Evolutionary conservation across 2,329 filamentous ascomycete genomes (phyloP).

Genomic region (Cadophora malorum): DNA sequence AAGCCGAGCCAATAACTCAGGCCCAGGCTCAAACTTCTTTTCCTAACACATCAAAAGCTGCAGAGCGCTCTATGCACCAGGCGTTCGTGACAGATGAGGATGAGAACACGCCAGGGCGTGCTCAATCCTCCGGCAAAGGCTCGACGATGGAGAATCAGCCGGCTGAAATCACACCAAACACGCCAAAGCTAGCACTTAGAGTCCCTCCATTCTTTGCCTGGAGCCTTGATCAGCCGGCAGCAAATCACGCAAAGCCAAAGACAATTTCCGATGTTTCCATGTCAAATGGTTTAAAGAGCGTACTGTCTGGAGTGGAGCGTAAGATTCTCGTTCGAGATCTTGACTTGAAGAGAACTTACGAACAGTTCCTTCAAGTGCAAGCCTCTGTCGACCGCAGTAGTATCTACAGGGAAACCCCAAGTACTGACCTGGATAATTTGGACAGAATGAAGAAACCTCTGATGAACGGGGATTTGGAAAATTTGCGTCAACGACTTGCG

Average conservation of each 20-base stretch:
- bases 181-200: not conserved
- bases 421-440: not conserved
- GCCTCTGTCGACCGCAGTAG: not conserved
- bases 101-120: not conserved
- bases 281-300: not conserved
- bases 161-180: not conserved
- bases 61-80: not conserved
- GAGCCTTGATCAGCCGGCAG: not conserved
- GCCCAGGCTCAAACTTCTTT: not conserved
- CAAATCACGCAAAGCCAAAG: not conserved
- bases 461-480: not conserved
- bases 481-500: not conserved
- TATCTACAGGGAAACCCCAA: not conserved
- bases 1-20: not conserved
- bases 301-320: not conserved
- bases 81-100: not conserved
- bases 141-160: not conserved
- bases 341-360: not conserved
- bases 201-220: not conserved
- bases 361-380: not conserved
- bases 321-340: not conserved
- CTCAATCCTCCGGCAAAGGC: not conserved
- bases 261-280: not conserved
- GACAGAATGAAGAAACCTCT: not conserved
- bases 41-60: not conserved